Evolutionary conservation across 139 green algal genomes (phyloP), one percentile per base, ranked within the genome.

Genomic region (Haematococcus lacustris): DNA sequence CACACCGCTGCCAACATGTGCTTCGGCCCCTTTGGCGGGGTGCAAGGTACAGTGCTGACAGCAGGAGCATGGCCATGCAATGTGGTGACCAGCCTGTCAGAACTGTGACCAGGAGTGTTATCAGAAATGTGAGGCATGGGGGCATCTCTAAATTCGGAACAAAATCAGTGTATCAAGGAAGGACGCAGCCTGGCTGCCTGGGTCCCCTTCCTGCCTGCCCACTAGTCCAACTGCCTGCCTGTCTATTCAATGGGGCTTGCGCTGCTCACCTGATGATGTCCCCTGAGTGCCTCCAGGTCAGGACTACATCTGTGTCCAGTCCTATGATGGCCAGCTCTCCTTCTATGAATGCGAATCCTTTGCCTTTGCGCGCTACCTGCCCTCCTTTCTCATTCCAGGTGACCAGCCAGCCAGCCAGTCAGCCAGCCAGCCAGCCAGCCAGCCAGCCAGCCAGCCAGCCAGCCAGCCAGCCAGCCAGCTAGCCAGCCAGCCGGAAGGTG

Each of bases 231-330:
- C n/a, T n/a, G n/a, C n/a, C n/a, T n/a, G 9, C 17, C 9, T 53
- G 43, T 53, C 9, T 17, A 28, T 9, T 53, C 43, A 53, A 17
- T 53, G 43, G 43, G 9, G 43, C 43, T 9, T 9, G 43, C 17
- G 43, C 17, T 53, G 43, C 43, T 53, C 43, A 17, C 9, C 9
- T 53, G 43, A 28, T 53, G 43, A 9, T 53, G 53, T 88, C 25
- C 89, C 84, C 26, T 39, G 9, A 34, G 5, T 59, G 34, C 25
- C 5, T 35, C 40, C 76, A 85, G 84, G 77, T 32, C 28, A 72
- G 30, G 82, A 89, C 41, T 76, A 85, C 71, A 81, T 91, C 23
- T 81, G 68, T 71, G 86, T 91, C n/a, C 84, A 91, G 78, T 89
- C 84, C 3, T 88, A 88, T 75, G 87, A 92, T 64, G 85, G 87